Evolutionary conservation across 306 rosid genomes (phyloP).

Genomic region (Trifolium dubium): DNA sequence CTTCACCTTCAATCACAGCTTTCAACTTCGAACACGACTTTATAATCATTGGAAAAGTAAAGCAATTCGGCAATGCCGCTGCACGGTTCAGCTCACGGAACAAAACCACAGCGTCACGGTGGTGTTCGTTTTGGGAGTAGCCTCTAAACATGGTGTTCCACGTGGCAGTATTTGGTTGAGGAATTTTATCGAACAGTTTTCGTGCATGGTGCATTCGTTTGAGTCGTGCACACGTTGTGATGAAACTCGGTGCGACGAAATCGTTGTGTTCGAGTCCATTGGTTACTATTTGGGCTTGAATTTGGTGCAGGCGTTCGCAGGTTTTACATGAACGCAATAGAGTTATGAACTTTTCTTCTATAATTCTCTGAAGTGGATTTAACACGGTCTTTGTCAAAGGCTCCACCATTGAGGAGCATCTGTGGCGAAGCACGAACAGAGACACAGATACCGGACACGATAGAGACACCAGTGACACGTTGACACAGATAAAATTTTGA

Average conservation of each 20-base stretch:
- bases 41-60: slow-evolving; percentile 66
- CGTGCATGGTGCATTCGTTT: slow-evolving; percentile 54
- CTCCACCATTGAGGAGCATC: slow-evolving; percentile 3
- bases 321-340: slow-evolving; percentile 72
- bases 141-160: slow-evolving; percentile 78
- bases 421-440: background rate
- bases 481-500: no score
- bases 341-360: slow-evolving; percentile 64
- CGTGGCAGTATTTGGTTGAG: slow-evolving; percentile 53
- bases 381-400: background rate
- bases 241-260: slow-evolving; percentile 55
- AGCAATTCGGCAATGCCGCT: slow-evolving; percentile 57
- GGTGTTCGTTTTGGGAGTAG: slow-evolving; percentile 43
- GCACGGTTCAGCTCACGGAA: slow-evolving; percentile 53
- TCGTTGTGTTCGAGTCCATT: slow-evolving; percentile 58
- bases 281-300: slow-evolving; percentile 57
- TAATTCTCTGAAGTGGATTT: slow-evolving; percentile 48
- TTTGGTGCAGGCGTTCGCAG: slow-evolving; percentile 50
- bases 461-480: no score
- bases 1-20: slow-evolving; percentile 63
- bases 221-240: slow-evolving; percentile 50
- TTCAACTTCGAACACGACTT: slow-evolving; percentile 58
- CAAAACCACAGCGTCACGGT: slow-evolving; percentile 53
- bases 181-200: slow-evolving; percentile 58
- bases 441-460: no score